Evolutionary conservation across 768 basidiomycete species (phyloP), one percentile per base, ranked within the genome.

Genomic region (Krasilnikovozyma curviuscula): DNA sequence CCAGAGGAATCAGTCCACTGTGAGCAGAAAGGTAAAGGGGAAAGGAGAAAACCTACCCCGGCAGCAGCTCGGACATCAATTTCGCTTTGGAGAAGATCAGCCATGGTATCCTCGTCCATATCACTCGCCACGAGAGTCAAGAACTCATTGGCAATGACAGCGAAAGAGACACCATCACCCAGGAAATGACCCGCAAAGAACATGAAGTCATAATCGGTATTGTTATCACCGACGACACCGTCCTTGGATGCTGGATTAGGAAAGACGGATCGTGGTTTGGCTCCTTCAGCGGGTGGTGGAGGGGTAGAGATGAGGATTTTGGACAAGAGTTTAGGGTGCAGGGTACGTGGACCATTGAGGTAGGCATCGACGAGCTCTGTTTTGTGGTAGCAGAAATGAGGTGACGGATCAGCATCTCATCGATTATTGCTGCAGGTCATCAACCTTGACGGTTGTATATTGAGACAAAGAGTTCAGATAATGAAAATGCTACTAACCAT

Each of bases 111-210:
- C 7, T 50, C 28, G 23, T 45, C 49, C 39, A 29, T 46, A 24
- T 50, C 53, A 5, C 47, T 53, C 0, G 72, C 76, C 33, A 84
- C 66, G 3, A 85, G 66, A 16, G 66, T 62, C 60, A 84, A 79
- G 59, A 85, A 76, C 55, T 84, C 80, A 61, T 83, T 82, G 23
- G 79, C 81, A 53, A 79, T 80, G 50, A 73, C 70, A 63, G 85
- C 82, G 16, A 85, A 69, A 1, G 82, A 79, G 77, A 84, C 83
- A 19, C 84, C 84, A 59, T 88, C 84, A 18, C 82, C 83, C 40
- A 85, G 62, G 62, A 79, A 85, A 60, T 88, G 84, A 7, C 79
- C 74, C 3, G 79, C 77, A 54, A 77, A 78, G 40, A 88, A 71
- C 53, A 82, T 66, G 46, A 84, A 63, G 57, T 84, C 74, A 57